These are phyloP conservation scores for Nicotiana tomentosiformis DNA, from an alignment of 257 asterid species.

Conservation along the genomic window DNA sequence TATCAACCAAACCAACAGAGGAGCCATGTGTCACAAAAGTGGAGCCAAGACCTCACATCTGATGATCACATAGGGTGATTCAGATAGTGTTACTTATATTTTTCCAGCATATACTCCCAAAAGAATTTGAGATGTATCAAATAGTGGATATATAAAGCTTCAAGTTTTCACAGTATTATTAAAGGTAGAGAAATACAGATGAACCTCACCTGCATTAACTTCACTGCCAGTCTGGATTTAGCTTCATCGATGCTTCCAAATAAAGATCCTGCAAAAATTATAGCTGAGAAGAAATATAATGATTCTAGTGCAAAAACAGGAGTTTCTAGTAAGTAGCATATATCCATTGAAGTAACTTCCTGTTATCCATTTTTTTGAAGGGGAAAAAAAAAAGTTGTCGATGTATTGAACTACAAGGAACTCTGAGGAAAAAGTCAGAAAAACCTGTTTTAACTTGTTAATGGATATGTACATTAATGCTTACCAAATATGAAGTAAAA, in stretches of 20 bases:
- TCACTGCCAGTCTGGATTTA: slow-evolving; percentile 66
- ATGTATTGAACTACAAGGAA: background rate
- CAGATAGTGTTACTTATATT: background rate
- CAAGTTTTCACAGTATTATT: background rate
- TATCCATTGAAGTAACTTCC: background rate
- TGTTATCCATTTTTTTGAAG: background rate
- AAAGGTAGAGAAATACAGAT: background rate
- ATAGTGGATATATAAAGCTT: background rate
- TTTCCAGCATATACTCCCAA: background rate
- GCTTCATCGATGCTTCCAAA: slow-evolving; percentile 69
- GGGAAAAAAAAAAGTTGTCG: no score
- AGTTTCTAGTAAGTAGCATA: background rate
- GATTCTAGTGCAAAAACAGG: background rate
- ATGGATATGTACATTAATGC: slow-evolving; percentile 16
- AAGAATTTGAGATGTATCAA: background rate
- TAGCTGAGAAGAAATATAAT: background rate
- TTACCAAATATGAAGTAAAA: slow-evolving; percentile 78
- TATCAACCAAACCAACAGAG: background rate
- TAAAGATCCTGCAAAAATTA: slow-evolving; percentile 58
- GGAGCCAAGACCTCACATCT: background rate
- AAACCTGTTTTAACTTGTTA: background rate
- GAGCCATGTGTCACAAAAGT: background rate
- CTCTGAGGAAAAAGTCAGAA: background rate
- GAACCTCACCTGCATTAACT: slow-evolving; percentile 84
- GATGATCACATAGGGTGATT: background rate